phyloP scores from a whole-genome alignment of 2,329 filamentous ascomycete genomes.

The Xylariaceae sp. region DNA sequence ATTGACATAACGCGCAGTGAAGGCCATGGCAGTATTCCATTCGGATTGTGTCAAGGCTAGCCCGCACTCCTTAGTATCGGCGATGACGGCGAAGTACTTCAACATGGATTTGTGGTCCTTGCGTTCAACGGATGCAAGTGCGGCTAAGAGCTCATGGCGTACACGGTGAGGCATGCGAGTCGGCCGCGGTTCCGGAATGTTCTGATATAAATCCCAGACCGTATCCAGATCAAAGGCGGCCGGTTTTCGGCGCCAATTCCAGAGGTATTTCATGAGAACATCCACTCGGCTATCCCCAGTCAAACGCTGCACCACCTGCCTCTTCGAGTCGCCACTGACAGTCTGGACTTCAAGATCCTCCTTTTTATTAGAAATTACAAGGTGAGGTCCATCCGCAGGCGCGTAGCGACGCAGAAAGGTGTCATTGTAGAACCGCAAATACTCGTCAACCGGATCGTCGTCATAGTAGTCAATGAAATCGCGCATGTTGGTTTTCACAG shows the following conservation, averaged over 20 bases:
- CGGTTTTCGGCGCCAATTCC: slow-evolving; percentile 35
- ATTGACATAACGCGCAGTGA: slow-evolving; percentile 67
- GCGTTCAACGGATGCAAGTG: slow-evolving; percentile 59
- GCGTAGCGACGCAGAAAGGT: slow-evolving; percentile 52
- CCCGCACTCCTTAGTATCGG: slow-evolving; percentile 72
- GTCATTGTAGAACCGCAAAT: slow-evolving; percentile 47
- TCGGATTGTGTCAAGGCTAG: slow-evolving; percentile 62
- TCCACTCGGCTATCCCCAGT: slow-evolving; percentile 26
- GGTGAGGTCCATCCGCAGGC: slow-evolving; percentile 40
- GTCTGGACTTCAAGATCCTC: slow-evolving; percentile 45
- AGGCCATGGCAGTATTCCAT: slow-evolving; percentile 81
- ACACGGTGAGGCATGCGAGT: slow-evolving; percentile 43
- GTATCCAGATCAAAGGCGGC: slow-evolving; percentile 35
- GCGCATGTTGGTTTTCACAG: slow-evolving; percentile 42
- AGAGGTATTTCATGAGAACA: background rate
- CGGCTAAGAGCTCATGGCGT: slow-evolving; percentile 60
- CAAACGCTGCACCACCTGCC: no score
- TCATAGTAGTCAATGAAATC: slow-evolving; percentile 47
- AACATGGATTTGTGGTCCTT: slow-evolving; percentile 60
- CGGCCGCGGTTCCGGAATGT: slow-evolving; percentile 49
- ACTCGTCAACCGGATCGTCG: slow-evolving; percentile 45
- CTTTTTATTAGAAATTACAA: slow-evolving; percentile 46
- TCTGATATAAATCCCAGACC: slow-evolving; percentile 45
- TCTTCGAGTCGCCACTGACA: slow-evolving; percentile 27
- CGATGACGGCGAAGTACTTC: slow-evolving; percentile 75